Base-by-base conservation (phyloP, 2,329 filamentous ascomycete species). In the Stylonectria norvegica region DNA sequence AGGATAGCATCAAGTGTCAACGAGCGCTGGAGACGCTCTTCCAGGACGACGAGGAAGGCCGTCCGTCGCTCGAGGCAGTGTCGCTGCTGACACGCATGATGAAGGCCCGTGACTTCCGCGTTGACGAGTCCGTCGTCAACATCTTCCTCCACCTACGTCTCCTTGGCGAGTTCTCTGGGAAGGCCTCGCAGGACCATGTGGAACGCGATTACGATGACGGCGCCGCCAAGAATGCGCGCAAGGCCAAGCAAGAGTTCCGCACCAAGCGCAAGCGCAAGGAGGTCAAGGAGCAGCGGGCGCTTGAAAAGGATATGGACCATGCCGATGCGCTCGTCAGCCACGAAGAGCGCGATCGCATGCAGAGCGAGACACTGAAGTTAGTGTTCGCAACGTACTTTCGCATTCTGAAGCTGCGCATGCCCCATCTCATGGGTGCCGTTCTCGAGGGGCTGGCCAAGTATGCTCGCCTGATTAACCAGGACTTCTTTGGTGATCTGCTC, bases 371-470 rank as follows among this genome's bases (percentile, higher is more conserved):
- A 2, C 70, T 98, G 36, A 98, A 97, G 68, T 76, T 96, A 43
- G 93, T 98, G 9, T 98, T 98, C 61, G 87, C 87, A 12, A 85
- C 83, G 2, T 98, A 98, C 69, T 97, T 98, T 66, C 85, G 90
- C 37, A 91, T 97, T 39, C 71, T 98, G 30, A 97, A 97, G 69
- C 75, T 82, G 38, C 81, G 89, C 18, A 76, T 81, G 17, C 83
- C 88, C 11, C 81, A 85, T 51, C 78, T 98, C 14, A 97, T 96
- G 88, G 93, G 93, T n/a, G 90, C 91, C 11, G 90, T 96, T 0
- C 77, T 98, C 5, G 93, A 97, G 69, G 93, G 93, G 19, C 71
- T 98, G 16, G 90, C 91, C 36, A 89, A 89, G 60, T 98, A 95
- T 61, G 84, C 90, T 4, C 93, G 96, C 62, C 76, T 98, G 44